Evolutionary conservation across 1,284 basidiomycete species (phyloP).

Genomic region (Ustilago bromivora): DNA sequence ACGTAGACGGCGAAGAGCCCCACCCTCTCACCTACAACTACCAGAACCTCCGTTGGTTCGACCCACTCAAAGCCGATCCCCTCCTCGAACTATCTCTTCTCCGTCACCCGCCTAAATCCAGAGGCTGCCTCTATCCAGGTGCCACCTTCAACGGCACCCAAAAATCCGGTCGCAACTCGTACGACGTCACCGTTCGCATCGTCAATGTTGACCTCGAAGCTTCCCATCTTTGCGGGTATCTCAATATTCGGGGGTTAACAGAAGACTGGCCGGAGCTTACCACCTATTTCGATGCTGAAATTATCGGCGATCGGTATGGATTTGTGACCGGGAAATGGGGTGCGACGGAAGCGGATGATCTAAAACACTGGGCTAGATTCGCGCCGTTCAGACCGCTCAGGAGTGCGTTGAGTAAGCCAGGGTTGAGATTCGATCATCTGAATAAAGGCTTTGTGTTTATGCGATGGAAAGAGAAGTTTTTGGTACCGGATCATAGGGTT

Average conservation of each 20-base stretch:
- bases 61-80: slow-evolving; percentile 55
- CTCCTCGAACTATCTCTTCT: slow-evolving; percentile 45
- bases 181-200: slow-evolving; percentile 65
- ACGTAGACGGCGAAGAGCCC: slow-evolving; percentile 13
- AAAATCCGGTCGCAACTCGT: slow-evolving; percentile 60
- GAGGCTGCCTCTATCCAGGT: slow-evolving; percentile 64
- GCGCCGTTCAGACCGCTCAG: slow-evolving; percentile 56
- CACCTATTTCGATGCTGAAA: slow-evolving; percentile 69
- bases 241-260: slow-evolving; percentile 68
- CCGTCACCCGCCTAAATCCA: slow-evolving; percentile 34
- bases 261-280: slow-evolving; percentile 69
- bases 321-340: slow-evolving; percentile 67
- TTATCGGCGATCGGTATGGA: slow-evolving; percentile 60
- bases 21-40: slow-evolving; percentile 15
- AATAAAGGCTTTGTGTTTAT: slow-evolving; percentile 77
- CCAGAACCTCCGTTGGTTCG: slow-evolving; percentile 47
- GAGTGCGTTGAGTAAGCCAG: slow-evolving; percentile 39
- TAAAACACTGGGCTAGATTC: slow-evolving; percentile 67
- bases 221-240: slow-evolving; percentile 65
- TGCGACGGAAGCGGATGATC: slow-evolving; percentile 62
- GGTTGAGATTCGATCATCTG: slow-evolving; percentile 54
- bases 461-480: slow-evolving; percentile 95
- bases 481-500: slow-evolving; percentile 92
- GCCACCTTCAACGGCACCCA: slow-evolving; percentile 65
- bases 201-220: slow-evolving; percentile 64